Conservation (phyloP, 805 yeast species). For the Pichia sporocuriosa region DNA sequence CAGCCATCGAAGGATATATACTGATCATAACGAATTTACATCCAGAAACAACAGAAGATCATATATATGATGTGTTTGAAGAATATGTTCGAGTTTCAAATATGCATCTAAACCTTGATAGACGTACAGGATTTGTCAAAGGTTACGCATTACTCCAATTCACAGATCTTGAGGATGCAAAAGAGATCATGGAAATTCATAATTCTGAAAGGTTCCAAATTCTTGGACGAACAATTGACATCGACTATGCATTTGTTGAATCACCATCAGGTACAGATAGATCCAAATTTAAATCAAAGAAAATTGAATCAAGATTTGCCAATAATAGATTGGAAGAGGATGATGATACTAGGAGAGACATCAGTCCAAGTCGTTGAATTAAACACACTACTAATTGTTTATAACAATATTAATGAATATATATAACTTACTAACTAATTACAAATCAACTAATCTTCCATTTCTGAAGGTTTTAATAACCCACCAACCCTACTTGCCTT, state of each 20-base stretch:
- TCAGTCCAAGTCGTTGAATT: conserved; percentile 7
- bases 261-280: neutral
- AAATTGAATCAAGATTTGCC: neutral
- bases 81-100: conserved; percentile 35
- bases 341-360: neutral
- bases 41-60: conserved; percentile 42
- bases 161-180: conserved; percentile 28
- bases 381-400: neutral
- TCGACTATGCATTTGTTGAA: conserved; percentile 36
- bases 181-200: conserved; percentile 23
- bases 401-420: neutral
- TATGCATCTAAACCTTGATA: conserved; percentile 36
- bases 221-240: conserved; percentile 28
- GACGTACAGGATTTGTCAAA: conserved; percentile 37
- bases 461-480: conserved; percentile 85
- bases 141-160: conserved; percentile 39
- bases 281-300: neutral
- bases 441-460: conserved; percentile 51
- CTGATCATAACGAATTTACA: conserved; percentile 35
- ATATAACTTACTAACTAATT: neutral
- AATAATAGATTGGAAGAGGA: neutral
- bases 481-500: conserved; percentile 88
- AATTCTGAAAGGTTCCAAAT: conserved; percentile 26
- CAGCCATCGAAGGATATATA: conserved; percentile 39
- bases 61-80: conserved; percentile 33